Percentiles rank a stretch among this genome's conserved stretches.
These are phyloP conservation scores for Pseudogymnoascus sp. DNA, from an alignment of 2,329 filamentous ascomycete species.

Conservation along the genomic window DNA sequence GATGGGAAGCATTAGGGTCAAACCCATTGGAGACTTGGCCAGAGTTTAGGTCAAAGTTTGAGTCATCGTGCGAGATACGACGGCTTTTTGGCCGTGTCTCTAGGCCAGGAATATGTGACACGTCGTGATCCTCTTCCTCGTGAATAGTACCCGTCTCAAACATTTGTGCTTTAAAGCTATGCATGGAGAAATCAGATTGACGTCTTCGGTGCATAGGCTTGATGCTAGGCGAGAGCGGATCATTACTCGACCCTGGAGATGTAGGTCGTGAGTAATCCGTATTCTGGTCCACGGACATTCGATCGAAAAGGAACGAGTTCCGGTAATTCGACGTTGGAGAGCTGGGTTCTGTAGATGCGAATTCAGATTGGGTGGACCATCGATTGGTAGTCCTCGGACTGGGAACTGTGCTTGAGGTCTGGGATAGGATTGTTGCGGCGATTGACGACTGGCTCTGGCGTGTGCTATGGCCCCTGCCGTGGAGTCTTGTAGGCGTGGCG, in stretches of 20 bases:
- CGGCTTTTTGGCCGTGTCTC: conserved; percentile 3
- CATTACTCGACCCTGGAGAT: conserved; percentile 68
- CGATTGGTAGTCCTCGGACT: conserved; percentile 40
- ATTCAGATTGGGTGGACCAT: conserved; percentile 60
- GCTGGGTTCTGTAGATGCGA: conserved; percentile 67
- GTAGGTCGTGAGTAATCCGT: conserved; percentile 64
- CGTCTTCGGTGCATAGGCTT: conserved; percentile 44
- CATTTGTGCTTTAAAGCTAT: conserved; percentile 1
- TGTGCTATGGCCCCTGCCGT: conserved; percentile 33
- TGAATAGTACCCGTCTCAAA: conserved; percentile 19
- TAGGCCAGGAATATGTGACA: conserved; percentile 22
- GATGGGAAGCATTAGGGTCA: conserved; percentile 27
- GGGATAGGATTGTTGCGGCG: conserved; percentile 33
- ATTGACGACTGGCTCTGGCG: conserved; percentile 33
- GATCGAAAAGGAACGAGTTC: conserved; percentile 71
- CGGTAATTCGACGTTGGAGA: conserved; percentile 71
- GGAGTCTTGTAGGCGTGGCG: conserved; percentile 33
- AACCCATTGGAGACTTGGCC: conserved; percentile 21
- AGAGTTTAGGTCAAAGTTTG: conserved; percentile 13
- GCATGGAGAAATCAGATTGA: conserved; percentile 45
- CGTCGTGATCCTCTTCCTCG: conserved; percentile 28
- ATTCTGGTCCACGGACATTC: conserved; percentile 46
- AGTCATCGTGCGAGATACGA: conserved; percentile 8
- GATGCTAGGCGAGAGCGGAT: conserved; percentile 57
- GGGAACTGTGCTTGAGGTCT: conserved; percentile 44